A percentile compares a stretch with the other conserved stretches of the same genome.
phyloP scores from a whole-genome alignment of 495 filamentous ascomycete species.

The Penicillium egyptiacum region DNA sequence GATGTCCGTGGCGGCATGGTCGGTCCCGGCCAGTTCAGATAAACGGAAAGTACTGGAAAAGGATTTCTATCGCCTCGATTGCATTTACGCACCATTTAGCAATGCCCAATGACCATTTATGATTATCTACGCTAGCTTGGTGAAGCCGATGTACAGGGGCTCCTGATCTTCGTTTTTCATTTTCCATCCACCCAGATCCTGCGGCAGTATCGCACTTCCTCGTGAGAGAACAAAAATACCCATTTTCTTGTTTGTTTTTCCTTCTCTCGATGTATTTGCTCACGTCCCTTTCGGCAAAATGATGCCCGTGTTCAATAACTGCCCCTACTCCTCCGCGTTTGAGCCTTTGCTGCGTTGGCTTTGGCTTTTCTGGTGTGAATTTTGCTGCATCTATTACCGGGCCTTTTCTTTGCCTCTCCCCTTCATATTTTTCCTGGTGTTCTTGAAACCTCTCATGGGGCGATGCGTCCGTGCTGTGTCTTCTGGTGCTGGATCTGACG shows the following conservation, averaged over 20 bases:
- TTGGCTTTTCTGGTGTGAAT: constrained; percentile 13
- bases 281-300: constrained; percentile 16
- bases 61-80: constrained; percentile 1
- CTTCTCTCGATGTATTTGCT: constrained; percentile 20
- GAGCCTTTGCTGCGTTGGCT: constrained; percentile 18
- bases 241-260: constrained; percentile 8
- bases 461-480: constrained; percentile 7
- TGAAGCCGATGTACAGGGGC: constrained; percentile 11
- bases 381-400: constrained; percentile 11
- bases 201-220: constrained; percentile 14
- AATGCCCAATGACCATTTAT: constrained; percentile 14
- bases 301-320: constrained; percentile 19
- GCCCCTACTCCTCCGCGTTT: constrained; percentile 13
- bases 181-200: constrained; percentile 12
- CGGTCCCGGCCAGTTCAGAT: constrained; percentile 44
- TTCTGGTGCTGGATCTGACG: constrained; percentile 4
- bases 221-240: constrained; percentile 18
- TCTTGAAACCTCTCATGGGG: constrained; percentile 16
- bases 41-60: constrained; percentile 1
- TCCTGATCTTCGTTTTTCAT: constrained; percentile 8
- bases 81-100: constrained; percentile 9
- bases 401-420: not conserved
- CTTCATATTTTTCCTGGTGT: constrained; percentile 6
- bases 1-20: constrained; percentile 44
- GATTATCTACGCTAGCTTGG: constrained; percentile 19